Conservation (phyloP, 2,329 filamentous ascomycete species). For the Nemania sp. region DNA sequence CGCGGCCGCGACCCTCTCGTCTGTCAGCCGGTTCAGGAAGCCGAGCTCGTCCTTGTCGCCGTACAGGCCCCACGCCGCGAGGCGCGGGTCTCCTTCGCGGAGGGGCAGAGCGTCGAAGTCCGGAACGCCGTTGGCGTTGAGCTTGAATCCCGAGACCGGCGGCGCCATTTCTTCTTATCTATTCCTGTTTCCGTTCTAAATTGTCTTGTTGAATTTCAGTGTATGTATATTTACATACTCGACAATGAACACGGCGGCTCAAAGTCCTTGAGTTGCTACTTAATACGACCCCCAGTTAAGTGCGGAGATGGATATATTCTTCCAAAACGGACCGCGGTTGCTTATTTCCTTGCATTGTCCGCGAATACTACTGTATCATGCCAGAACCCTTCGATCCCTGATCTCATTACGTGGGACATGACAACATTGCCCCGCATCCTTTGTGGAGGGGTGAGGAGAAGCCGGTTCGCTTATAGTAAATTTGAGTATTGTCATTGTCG, state of each 20-base stretch:
- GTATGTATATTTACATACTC: too few species aligned
- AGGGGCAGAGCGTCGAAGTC: conserved; percentile 53
- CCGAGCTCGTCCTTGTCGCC: conserved; percentile 61
- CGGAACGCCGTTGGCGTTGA: conserved; percentile 49
- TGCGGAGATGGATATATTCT: too few species aligned
- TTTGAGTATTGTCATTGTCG: not conserved
- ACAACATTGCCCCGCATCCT: conserved; percentile 10
- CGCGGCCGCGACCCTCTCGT: conserved; percentile 54
- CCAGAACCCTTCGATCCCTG: too few species aligned
- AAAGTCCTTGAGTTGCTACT: too few species aligned
- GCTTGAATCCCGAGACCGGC: conserved; percentile 34
- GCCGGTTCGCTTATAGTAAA: not conserved
- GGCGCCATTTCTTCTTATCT: conserved; percentile 31
- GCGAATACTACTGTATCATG: not conserved
- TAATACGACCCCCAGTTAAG: too few species aligned
- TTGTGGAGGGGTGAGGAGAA: conserved; percentile 18
- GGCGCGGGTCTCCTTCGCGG: conserved; percentile 49
- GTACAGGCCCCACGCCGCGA: conserved; percentile 54
- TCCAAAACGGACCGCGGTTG: not conserved
- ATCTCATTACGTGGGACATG: too few species aligned
- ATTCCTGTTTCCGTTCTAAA: not conserved
- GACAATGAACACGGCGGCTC: too few species aligned
- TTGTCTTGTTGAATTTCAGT: too few species aligned
- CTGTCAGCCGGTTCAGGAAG: conserved; percentile 62
- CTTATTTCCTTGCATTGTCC: not conserved